Conservation (phyloP, 2,329 filamentous ascomycete genomes). For the Trichoderma hamatum region DNA sequence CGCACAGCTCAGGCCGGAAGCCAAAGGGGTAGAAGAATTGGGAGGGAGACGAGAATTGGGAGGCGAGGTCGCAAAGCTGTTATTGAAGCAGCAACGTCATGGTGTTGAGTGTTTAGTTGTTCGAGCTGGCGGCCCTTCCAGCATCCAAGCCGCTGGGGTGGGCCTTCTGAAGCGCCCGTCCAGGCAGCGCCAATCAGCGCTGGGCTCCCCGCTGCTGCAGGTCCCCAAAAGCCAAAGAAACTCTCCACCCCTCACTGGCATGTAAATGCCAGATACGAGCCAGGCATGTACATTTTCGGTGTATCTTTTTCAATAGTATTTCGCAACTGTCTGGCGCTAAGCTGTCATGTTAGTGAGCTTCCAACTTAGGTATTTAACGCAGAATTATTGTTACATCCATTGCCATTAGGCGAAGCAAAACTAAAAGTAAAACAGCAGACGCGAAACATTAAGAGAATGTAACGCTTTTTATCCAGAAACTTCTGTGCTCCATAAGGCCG, state of each 20-base stretch:
- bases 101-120: conserved; percentile 20
- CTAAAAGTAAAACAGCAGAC: neutral
- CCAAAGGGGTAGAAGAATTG: neutral
- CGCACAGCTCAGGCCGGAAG: neutral
- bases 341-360: neutral
- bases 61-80: neutral
- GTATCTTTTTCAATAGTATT: neutral
- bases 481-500: neutral
- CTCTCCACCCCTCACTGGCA: conserved; percentile 11
- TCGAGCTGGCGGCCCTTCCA: conserved; percentile 8
- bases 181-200: conserved; percentile 17
- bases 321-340: neutral
- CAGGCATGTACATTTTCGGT: neutral
- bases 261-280: neutral
- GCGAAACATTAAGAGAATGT: neutral
- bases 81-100: conserved; percentile 23
- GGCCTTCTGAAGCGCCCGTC: conserved; percentile 1
- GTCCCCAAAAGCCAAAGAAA: conserved; percentile 11
- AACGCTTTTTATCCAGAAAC: neutral
- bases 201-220: conserved; percentile 13
- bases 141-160: conserved; percentile 6
- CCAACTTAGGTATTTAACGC: neutral
- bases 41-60: neutral
- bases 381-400: neutral
- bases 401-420: neutral